Percentiles rank a stretch among this genome's conserved stretches.
Evolutionary conservation across 192 early-diverging fungal genomes (phyloP).

Genomic region (Rhizophagus prolifer): DNA sequence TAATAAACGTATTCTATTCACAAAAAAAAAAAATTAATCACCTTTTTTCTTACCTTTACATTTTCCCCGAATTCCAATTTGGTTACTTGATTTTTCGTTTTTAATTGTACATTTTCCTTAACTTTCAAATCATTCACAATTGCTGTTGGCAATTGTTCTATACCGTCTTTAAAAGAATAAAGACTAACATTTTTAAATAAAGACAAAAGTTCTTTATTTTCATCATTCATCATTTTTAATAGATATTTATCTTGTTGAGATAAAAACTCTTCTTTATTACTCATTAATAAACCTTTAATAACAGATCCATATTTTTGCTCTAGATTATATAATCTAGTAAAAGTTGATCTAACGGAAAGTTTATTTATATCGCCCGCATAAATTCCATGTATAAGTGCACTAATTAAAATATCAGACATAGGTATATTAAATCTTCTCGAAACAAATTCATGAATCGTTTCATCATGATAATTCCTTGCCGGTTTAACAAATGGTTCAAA

Average conservation of each 20-base stretch:
- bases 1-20: background rate
- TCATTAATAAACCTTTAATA: conserved; percentile 46
- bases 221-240: background rate
- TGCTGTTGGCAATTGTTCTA: conserved; percentile 65
- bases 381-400: conserved; percentile 89
- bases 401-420: conserved; percentile 80
- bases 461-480: conserved; percentile 52
- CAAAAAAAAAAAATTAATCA: background rate
- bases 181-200: conserved; percentile 66
- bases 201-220: conserved; percentile 13
- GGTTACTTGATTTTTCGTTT: conserved; percentile 44
- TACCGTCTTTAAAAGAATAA: conserved; percentile 79
- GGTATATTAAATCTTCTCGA: conserved; percentile 69
- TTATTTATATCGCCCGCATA: conserved; percentile 84
- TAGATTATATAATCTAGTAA: conserved; percentile 70
- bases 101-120: conserved; percentile 60
- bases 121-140: conserved; percentile 52
- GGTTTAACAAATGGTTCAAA: conserved; percentile 54
- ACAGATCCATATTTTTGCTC: conserved; percentile 63
- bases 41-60: conserved; percentile 38
- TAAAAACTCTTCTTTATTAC: background rate
- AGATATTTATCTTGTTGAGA: conserved; percentile 13
- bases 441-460: conserved; percentile 84
- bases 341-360: conserved; percentile 73
- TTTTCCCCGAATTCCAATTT: conserved; percentile 39